These are phyloP conservation scores for Globisporangium middletonii DNA, from an alignment of 352 stramenopile genomes.

Conservation along the genomic window DNA sequence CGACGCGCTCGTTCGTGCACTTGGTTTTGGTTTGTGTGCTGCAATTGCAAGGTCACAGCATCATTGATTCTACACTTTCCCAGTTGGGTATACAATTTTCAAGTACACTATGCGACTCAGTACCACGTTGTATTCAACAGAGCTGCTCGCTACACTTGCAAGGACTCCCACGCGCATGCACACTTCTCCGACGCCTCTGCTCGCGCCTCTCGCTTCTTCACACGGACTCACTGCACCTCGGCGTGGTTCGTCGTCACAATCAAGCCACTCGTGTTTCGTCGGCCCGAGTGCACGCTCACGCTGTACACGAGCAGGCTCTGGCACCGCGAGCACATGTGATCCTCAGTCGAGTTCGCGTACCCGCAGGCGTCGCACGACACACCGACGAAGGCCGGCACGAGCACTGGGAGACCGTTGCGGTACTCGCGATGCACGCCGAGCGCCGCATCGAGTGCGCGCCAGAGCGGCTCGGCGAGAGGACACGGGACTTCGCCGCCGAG, in stretches of 20 bases:
- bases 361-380: conserved; percentile 51
- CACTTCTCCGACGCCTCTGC: too few relatives aligned
- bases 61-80: background rate
- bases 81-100: background rate
- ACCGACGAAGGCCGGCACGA: conserved; percentile 37
- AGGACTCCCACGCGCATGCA: background rate
- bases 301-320: conserved; percentile 68
- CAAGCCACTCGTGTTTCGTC: conserved; percentile 46
- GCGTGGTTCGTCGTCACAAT: conserved; percentile 20
- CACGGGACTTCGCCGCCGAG: conserved; percentile 65
- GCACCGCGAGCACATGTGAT: conserved; percentile 40
- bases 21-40: too few relatives aligned
- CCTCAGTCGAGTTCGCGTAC: conserved; percentile 40
- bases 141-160: background rate
- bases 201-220: background rate
- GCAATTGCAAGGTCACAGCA: too few relatives aligned
- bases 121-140: background rate
- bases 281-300: conserved; percentile 59
- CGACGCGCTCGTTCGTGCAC: background rate
- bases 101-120: background rate
- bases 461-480: conserved; percentile 51
- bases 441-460: conserved; percentile 52
- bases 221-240: conserved; percentile 1
- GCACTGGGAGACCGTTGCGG: conserved; percentile 48
- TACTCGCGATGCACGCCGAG: conserved; percentile 62